Base-by-base conservation (phyloP, 345 rosid species). In the Nasturtium officinale region DNA sequence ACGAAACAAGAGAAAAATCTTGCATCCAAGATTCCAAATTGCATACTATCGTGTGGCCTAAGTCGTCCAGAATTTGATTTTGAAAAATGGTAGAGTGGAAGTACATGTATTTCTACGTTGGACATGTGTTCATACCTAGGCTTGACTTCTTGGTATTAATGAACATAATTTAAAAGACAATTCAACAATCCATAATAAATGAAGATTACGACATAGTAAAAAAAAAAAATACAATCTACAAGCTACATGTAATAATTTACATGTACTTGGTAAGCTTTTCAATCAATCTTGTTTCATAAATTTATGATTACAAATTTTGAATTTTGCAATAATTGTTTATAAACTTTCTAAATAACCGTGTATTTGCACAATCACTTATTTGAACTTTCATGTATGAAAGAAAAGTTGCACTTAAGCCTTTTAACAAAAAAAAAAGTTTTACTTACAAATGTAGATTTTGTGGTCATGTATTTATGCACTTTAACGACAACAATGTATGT, bases 191-290 rank as follows among this genome's bases (percentile, higher is more conserved):
- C 17, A 47, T 33, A 48, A 11, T 59, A 35, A 18, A 58, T 35
- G 30, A 55, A 59, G 67, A 48, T 17, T 48, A 48, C n/a, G 20
- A 71, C 59, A 48, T 35, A 23, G 16, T 11, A 11, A 59, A 35
- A 48, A 42, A n/a, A n/a, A n/a, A n/a, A n/a, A n/a, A n/a, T 25
- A 35, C 50, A 46, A 69, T 10, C 47, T 5, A 46, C 51, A 48
- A 32, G 59, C 50, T 59, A 47, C 28, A 33, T 10, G n/a, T 71
- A 33, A 70, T 71, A 35, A 48, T 25, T 37, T 67, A 48, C 32
- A 35, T 35, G 20, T 16, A 45, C 32, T 55, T 30, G 26, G 7
- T 12, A 60, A 40, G 47, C 67, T 60, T 48, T 48, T 48, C 40
- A 70, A 25, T 47, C 56, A 26, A 25, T 59, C 18, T 60, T 3